Evolutionary conservation across 108 stramenopile genomes (phyloP).

Genomic region (Poteriospumella lacustris): DNA sequence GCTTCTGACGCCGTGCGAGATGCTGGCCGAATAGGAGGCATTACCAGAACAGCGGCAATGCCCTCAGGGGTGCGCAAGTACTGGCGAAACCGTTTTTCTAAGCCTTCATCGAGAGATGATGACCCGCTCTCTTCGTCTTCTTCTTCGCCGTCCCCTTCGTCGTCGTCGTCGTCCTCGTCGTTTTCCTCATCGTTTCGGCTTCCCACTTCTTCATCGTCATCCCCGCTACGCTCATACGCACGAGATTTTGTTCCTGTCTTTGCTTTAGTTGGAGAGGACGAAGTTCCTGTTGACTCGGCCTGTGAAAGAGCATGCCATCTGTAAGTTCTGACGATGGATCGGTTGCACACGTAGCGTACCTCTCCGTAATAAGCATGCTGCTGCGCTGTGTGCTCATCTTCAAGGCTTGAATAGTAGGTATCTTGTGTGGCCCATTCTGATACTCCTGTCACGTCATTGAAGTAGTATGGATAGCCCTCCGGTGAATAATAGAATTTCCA

Average conservation of each 20-base stretch:
- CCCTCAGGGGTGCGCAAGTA: neutral
- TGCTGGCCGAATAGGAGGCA: neutral
- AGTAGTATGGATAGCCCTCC: conserved; percentile 29
- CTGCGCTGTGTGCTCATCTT: no score
- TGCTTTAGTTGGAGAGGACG: no score
- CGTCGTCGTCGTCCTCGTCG: neutral
- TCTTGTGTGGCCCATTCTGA: conserved; percentile 31
- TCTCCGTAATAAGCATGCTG: no score
- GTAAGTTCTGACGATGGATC: no score
- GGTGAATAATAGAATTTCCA: conserved; percentile 21
- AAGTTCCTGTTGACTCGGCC: no score
- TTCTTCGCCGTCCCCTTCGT: neutral
- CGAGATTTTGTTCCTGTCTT: no score
- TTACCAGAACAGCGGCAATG: conserved; percentile 1
- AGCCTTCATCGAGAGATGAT: neutral
- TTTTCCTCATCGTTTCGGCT: conserved; percentile 27
- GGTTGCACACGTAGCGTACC: no score
- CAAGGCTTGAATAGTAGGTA: no score
- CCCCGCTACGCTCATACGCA: neutral
- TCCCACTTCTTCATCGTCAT: conserved; percentile 20
- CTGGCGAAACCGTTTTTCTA: neutral
- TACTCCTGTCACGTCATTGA: conserved; percentile 14
- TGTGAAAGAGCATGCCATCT: no score
- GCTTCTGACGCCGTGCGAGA: neutral
- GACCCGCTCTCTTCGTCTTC: neutral